Evolutionary conservation across 2,329 filamentous ascomycete genomes (phyloP).

Genomic region (Ophiocordyceps polyrhachis-furcata): DNA sequence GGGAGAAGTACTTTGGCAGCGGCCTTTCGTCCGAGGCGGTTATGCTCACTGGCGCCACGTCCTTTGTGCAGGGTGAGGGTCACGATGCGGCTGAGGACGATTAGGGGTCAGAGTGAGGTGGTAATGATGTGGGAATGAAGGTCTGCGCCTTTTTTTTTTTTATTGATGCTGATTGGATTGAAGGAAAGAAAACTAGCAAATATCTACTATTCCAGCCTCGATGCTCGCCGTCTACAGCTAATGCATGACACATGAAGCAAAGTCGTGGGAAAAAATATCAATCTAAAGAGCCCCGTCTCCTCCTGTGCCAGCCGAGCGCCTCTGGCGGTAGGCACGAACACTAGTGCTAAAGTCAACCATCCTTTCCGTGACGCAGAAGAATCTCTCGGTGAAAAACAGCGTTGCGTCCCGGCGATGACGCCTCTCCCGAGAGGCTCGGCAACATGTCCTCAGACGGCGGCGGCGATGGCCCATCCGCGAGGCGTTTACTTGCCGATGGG

Average conservation of each 20-base stretch:
- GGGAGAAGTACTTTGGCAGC: constrained; percentile 53
- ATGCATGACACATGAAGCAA: no score
- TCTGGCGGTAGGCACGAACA: not conserved
- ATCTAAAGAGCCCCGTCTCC: not conserved
- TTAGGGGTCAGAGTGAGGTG: not conserved
- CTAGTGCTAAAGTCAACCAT: not conserved
- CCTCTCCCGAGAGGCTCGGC: not conserved
- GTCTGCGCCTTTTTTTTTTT: no score
- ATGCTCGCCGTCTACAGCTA: no score
- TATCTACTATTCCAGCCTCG: no score
- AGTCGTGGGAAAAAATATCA: not conserved
- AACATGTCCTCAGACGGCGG: not conserved
- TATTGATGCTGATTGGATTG: no score
- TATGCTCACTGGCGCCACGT: constrained; percentile 39
- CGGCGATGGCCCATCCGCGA: not conserved
- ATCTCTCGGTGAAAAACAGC: not conserved
- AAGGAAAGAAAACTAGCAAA: no score
- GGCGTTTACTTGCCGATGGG: not conserved
- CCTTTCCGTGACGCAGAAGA: not conserved
- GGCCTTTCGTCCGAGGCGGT: constrained; percentile 41
- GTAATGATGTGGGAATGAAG: not conserved
- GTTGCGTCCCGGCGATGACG: not conserved
- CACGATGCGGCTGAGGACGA: not conserved
- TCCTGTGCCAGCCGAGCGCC: not conserved
- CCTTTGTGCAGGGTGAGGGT: not conserved